phyloP scores from a whole-genome alignment of 2,329 filamentous ascomycete genomes.

The Periconia macrospinosa region DNA sequence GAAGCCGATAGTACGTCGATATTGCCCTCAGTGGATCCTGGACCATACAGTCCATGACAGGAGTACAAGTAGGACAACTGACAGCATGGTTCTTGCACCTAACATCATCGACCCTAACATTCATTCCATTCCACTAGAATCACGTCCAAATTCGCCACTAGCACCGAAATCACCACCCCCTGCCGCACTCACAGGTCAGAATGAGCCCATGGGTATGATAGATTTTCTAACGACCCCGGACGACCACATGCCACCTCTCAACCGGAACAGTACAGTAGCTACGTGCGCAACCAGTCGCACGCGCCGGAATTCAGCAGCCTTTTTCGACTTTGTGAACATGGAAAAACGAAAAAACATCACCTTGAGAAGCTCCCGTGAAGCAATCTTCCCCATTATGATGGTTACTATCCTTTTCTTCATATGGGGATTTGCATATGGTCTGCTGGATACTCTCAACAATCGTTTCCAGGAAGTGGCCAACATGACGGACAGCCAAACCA shows the following conservation, averaged over 20 bases:
- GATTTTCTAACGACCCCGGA: constrained; percentile 58
- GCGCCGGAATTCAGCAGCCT: constrained; percentile 48
- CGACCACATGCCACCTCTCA: constrained; percentile 34
- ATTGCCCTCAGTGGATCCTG: constrained; percentile 60
- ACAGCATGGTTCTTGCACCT: constrained; percentile 28
- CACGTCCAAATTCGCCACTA: constrained; percentile 26
- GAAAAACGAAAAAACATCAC: constrained; percentile 69
- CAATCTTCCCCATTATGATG: constrained; percentile 70
- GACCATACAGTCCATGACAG: constrained; percentile 44
- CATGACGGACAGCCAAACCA: constrained; percentile 63
- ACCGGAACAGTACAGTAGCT: constrained; percentile 40
- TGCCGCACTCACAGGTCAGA: constrained; percentile 19
- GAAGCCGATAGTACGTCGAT: constrained; percentile 76
- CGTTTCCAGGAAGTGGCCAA: constrained; percentile 65
- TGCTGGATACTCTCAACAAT: constrained; percentile 79
- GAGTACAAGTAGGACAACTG: constrained; percentile 29
- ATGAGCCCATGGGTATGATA: constrained; percentile 49
- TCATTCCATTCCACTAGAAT: constrained; percentile 18
- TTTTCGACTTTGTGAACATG: constrained; percentile 80
- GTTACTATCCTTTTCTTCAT: constrained; percentile 84
- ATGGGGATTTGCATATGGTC: constrained; percentile 88
- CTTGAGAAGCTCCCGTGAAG: constrained; percentile 63
- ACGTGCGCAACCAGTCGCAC: constrained; percentile 25
- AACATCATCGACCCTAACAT: constrained; percentile 24
- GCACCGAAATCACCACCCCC: constrained; percentile 23